A percentile compares a stretch with the other conserved stretches of the same genome.
These are phyloP conservation scores for Paecilomyces dactylethromorphus DNA, from an alignment of 2,329 filamentous ascomycete species.

Conservation along the genomic window DNA sequence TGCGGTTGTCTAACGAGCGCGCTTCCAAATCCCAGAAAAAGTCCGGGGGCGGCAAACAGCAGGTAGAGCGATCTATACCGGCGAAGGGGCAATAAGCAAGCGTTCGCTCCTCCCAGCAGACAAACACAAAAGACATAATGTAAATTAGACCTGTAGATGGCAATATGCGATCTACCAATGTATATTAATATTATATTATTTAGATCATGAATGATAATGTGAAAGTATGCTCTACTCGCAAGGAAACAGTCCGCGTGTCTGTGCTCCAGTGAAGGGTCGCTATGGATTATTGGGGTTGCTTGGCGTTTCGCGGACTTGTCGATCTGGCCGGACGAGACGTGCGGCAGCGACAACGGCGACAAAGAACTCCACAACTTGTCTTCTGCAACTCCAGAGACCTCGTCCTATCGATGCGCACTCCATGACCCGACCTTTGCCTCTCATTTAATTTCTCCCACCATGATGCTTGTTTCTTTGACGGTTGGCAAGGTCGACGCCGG, in stretches of 20 bases:
- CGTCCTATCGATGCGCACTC: constrained; percentile 4
- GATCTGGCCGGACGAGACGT: not conserved
- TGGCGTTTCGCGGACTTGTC: not conserved
- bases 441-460: constrained; percentile 13
- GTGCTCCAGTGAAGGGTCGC: not conserved
- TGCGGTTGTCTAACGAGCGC: not conserved
- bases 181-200: not conserved
- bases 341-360: not conserved
- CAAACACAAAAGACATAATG: not conserved
- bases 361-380: not conserved
- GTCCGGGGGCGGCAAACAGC: not conserved
- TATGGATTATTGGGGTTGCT: not conserved
- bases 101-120: not conserved
- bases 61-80: not conserved
- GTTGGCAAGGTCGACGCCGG: constrained; percentile 99
- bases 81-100: not conserved
- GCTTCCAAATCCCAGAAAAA: not conserved
- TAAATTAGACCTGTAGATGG: not conserved
- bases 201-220: not conserved
- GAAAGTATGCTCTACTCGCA: not conserved
- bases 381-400: not conserved
- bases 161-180: not conserved
- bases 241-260: not conserved
- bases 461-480: constrained; percentile 93
- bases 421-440: constrained; percentile 1